Evolutionary conservation across 805 yeast species (phyloP), one percentile per base, ranked within the genome.

Genomic region (Candida sonorensis): DNA sequence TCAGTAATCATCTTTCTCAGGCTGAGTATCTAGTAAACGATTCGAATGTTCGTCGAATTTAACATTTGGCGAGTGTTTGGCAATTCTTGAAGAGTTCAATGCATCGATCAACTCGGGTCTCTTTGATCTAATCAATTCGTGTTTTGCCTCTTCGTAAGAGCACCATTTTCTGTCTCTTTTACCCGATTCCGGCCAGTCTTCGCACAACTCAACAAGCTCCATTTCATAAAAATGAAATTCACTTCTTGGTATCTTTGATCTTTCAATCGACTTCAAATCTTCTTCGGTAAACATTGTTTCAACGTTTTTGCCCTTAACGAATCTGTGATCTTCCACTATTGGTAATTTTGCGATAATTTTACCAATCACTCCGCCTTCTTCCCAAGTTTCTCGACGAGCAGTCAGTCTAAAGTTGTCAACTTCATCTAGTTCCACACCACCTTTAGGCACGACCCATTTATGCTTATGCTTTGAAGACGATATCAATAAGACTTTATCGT

Each of bases 311-410:
- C 23, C 34, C 30, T 51, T 48, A 29, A 42, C 34, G 33, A 51
- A 56, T 13, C 63, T 33, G 20, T 50, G 54, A 32, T 88, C 96
- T 29, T 69, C 71, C 17, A 83, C 78, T 1, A 72, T 63, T 0
- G 90, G 94, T 26, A 90, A 59, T 37, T 66, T 65, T 25, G 51
- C 45, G 4, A 64, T 47, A 4, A 87, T 66, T 12, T 53, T 60
- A 7, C 97, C 95, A 22, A 69, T 71, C 16, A 83, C 83, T 0
- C 98, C 98, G 0, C 95, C 92, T 59, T 92, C 98, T 56, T 92
- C 98, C 98, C 98, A 92, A 0, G 95, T 84, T 53, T 92, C 98
- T 37, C 98, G 66, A 12, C 69, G 62, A 0, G 97, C 97, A 5
- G 83, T 61, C 4, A 59, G 33, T 11, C 49, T 40, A 40, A 48